Base-by-base conservation (phyloP, 441 rosid species). In the Kokia cookei region DNA sequence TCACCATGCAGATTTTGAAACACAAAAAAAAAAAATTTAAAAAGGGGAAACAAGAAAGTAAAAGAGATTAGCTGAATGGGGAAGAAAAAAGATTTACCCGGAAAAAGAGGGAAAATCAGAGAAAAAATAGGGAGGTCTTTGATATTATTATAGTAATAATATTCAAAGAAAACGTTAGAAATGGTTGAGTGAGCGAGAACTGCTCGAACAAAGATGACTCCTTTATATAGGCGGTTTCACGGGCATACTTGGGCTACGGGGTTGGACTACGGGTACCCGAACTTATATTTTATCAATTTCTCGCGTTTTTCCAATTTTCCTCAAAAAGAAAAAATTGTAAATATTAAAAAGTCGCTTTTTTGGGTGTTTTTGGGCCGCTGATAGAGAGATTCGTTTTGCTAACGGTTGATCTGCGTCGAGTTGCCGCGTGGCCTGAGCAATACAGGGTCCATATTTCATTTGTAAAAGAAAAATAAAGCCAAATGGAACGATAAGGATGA, bases 391-490 rank as follows among this genome's bases (percentile, higher is more conserved):
- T 79, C 82, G 83, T 9, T 71, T 37, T 12, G 15, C 14, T 3
- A 29, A 13, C 72, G 65, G 54, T 29, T 74, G 71, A 79, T 65
- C 89, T 75, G 85, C 83, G 77, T 77, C 89, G 86, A 19, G 84
- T 82, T 72, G 92, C 90, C 89, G 89, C 92, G 90, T 86, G 88
- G 86, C 81, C 0, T 5, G 13, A 45, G 7, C 40, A 29, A 9
- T 4, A 43, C 48, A 75, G 80, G 68, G 72, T 11, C 80, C 19
- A 0, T 9, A 2, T 8, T 37, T 14, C 15, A 22, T 40, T 3
- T 62, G 54, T 48, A 76, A 22, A 50, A 29, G 14, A 47, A 60
- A 70, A 54, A 32, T 32, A 32, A 51, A 15, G n/a, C 1, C 29
- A 60, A 64, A 27, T 3, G 15, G 35, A 37, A 32, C 80, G 82